These are phyloP conservation scores for Anthoceros angustus DNA, from an alignment of 225 moss, liverwort and hornwort genomes.

Conservation along the genomic window DNA sequence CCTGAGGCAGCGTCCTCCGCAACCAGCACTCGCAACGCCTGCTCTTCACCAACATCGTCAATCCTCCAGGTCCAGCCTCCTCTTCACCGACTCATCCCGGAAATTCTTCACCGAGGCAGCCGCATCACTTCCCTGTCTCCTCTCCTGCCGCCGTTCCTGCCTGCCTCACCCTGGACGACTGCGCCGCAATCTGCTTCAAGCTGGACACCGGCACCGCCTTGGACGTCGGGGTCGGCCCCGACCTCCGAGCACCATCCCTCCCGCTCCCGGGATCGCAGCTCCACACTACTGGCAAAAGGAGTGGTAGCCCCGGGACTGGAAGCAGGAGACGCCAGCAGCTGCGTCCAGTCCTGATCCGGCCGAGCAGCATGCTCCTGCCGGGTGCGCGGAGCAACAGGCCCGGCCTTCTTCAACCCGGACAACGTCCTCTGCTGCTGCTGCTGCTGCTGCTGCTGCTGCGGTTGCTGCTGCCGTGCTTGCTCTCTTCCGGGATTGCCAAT, in stretches of 20 bases:
- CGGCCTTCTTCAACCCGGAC: slow-evolving; percentile 17
- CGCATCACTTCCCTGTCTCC: background rate
- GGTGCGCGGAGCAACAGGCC: slow-evolving; percentile 13
- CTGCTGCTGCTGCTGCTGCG: slow-evolving; percentile 23
- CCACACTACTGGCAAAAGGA: slow-evolving; percentile 39
- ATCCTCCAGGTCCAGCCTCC: background rate
- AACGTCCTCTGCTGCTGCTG: slow-evolving; percentile 24
- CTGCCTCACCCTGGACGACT: slow-evolving; percentile 25
- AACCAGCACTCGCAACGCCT: background rate
- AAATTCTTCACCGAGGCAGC: background rate
- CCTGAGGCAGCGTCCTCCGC: slow-evolving; percentile 5
- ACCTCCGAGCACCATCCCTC: slow-evolving; percentile 13
- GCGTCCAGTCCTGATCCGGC: slow-evolving; percentile 51
- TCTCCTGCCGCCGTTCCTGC: background rate
- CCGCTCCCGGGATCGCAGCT: slow-evolving; percentile 22
- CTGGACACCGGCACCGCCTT: slow-evolving; percentile 11
- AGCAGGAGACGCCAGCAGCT: slow-evolving; percentile 50
- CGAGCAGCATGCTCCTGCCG: background rate
- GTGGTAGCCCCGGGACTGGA: slow-evolving; percentile 31
- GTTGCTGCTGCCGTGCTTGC: slow-evolving; percentile 10
- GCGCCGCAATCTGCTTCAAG: slow-evolving; percentile 11
- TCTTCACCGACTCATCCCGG: background rate
- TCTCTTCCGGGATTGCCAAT: background rate
- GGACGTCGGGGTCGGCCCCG: slow-evolving; percentile 25
- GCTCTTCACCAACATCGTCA: background rate